Conservation (phyloP, 2,329 filamentous ascomycete genomes). For the Aspergillus sp. region DNA sequence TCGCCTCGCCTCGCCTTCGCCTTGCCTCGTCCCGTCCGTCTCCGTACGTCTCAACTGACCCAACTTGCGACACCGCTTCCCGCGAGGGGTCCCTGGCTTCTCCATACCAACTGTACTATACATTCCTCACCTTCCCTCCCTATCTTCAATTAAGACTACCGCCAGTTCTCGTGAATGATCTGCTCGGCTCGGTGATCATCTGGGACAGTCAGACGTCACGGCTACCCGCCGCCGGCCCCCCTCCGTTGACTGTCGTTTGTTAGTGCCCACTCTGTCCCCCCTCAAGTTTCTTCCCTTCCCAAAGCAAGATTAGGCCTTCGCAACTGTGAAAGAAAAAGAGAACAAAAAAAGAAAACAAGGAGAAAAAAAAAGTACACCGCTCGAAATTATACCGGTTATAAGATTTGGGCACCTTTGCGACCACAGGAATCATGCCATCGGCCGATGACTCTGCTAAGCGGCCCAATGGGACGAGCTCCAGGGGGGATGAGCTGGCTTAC, state of each 20-base stretch:
- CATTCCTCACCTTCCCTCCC: background rate
- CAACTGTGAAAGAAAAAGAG: no score
- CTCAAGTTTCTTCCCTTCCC: no score
- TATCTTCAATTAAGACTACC: background rate
- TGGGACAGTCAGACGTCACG: slow-evolving; percentile 4
- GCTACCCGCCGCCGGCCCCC: slow-evolving; percentile 4
- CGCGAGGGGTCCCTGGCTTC: slow-evolving; percentile 18
- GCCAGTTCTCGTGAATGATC: background rate
- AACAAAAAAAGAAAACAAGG: no score
- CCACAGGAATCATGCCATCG: slow-evolving; percentile 30
- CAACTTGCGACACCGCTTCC: slow-evolving; percentile 31
- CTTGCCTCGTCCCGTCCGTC: slow-evolving; percentile 3
- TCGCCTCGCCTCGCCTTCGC: background rate
- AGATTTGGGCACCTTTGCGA: slow-evolving; percentile 7
- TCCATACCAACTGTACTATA: background rate
- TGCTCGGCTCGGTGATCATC: background rate
- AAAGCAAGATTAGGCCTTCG: background rate
- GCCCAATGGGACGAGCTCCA: slow-evolving; percentile 32
- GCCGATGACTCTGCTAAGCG: slow-evolving; percentile 31
- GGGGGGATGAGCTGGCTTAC: slow-evolving; percentile 75
- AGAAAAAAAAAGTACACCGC: no score
- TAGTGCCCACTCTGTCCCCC: background rate
- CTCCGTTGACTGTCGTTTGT: background rate
- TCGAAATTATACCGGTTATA: background rate
- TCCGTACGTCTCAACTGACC: background rate